A percentile compares a stretch with the other conserved stretches of the same genome.
Conservation (phyloP, 2,329 filamentous ascomycete genomes). For the Alternaria atra region DNA sequence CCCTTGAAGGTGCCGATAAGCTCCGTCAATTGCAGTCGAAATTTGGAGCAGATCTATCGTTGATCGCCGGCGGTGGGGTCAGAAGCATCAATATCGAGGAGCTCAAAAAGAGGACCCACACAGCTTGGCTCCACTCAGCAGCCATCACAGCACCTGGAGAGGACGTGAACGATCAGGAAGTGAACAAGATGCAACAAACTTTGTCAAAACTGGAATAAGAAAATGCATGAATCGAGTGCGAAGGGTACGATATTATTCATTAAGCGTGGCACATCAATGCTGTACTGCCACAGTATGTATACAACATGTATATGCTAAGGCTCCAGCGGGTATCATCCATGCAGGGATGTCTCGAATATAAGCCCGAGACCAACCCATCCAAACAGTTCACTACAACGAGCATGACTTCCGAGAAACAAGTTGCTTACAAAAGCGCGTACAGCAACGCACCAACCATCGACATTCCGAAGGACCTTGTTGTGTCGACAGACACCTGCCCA, state of each 20-base stretch:
- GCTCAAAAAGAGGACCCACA: conserved; percentile 43
- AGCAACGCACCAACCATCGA: conserved; percentile 37
- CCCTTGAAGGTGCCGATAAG: conserved; percentile 46
- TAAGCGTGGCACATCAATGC: conserved; percentile 20
- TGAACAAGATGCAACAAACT: conserved; percentile 22
- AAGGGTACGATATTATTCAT: conserved; percentile 23
- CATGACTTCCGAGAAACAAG: not conserved
- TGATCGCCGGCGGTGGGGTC: conserved; percentile 64
- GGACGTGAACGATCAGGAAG: conserved; percentile 41
- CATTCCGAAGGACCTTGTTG: conserved; percentile 31
- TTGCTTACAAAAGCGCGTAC: conserved; percentile 32
- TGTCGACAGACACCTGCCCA: conserved; percentile 24
- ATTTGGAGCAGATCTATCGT: conserved; percentile 46
- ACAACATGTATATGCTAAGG: conserved; percentile 4
- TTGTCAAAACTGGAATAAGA: not conserved
- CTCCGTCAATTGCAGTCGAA: conserved; percentile 44
- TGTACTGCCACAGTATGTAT: conserved; percentile 10
- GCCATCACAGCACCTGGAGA: conserved; percentile 50
- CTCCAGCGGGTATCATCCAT: conserved; percentile 33
- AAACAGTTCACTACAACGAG: not conserved
- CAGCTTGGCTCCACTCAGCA: conserved; percentile 56
- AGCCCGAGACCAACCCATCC: not conserved
- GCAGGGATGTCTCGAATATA: conserved; percentile 11
- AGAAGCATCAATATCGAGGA: conserved; percentile 54
- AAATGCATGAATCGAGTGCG: not conserved